phyloP scores from a whole-genome alignment of 441 rosid genomes.

The Hypseocharis bilobata region DNA sequence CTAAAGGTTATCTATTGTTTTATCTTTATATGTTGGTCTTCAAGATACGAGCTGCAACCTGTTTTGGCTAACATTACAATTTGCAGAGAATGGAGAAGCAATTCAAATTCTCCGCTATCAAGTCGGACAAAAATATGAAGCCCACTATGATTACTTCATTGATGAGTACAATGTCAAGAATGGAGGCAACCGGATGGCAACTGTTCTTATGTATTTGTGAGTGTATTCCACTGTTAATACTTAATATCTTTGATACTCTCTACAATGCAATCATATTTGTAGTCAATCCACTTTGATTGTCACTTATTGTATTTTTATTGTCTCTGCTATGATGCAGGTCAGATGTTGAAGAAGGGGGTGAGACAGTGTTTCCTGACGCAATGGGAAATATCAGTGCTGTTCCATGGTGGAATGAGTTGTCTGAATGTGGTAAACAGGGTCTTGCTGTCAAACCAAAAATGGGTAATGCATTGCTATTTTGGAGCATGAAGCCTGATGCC shows the following conservation, averaged over 20 bases:
- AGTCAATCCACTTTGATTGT: neutral
- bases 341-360: constrained; percentile 98
- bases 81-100: constrained; percentile 83
- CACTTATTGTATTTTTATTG: constrained; percentile 3
- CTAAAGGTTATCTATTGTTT: neutral
- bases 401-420: constrained; percentile 81
- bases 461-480: constrained; percentile 88
- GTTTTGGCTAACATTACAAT: constrained; percentile 17
- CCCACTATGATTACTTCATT: constrained; percentile 78
- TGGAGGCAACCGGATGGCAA: constrained; percentile 91
- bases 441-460: constrained; percentile 78
- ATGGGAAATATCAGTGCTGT: constrained; percentile 58
- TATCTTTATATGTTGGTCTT: neutral
- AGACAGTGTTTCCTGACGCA: constrained; percentile 80
- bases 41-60: neutral
- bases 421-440: constrained; percentile 70
- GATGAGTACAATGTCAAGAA: constrained; percentile 71
- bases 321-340: constrained; percentile 42
- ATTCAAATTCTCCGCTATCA: constrained; percentile 85
- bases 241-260: too few relatives aligned
- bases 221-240: constrained; percentile 18
- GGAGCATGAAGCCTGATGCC: constrained; percentile 89
- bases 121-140: constrained; percentile 77
- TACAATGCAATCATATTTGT: too few relatives aligned
- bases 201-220: constrained; percentile 90